Percentiles rank a stretch among this genome's conserved stretches.
phyloP scores from a whole-genome alignment of 768 basidiomycete species.

The Pisolithus sp. region DNA sequence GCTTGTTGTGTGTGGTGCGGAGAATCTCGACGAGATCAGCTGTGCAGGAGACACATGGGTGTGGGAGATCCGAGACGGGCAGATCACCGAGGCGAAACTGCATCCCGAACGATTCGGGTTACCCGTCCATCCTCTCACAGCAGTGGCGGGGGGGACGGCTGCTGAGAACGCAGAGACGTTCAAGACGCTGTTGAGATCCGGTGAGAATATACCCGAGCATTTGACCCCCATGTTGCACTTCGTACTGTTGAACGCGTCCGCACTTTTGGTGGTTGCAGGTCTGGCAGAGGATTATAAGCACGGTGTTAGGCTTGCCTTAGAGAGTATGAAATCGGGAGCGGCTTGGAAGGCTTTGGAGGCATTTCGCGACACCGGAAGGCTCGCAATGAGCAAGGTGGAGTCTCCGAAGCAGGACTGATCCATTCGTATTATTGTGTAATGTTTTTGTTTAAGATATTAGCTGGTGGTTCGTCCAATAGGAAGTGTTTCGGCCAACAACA shows the following conservation, averaged over 20 bases:
- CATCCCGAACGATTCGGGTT: constrained; percentile 78
- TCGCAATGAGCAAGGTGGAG: too few relatives aligned
- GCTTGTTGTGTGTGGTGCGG: constrained; percentile 88
- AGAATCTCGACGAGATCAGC: constrained; percentile 91
- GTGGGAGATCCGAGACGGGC: constrained; percentile 73
- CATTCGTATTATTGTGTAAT: too few relatives aligned
- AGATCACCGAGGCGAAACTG: constrained; percentile 55
- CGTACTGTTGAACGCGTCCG: constrained; percentile 86
- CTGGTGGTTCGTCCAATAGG: too few relatives aligned
- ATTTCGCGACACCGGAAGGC: constrained; percentile 40
- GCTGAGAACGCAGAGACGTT: constrained; percentile 77
- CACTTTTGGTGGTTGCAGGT: constrained; percentile 81
- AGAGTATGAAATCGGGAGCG: constrained; percentile 51
- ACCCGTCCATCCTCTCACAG: constrained; percentile 54
- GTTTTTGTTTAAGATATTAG: too few relatives aligned
- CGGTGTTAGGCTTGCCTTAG: constrained; percentile 62
- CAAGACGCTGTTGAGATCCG: constrained; percentile 53
- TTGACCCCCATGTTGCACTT: constrained; percentile 73
- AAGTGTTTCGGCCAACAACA: too few relatives aligned
- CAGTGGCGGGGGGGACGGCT: constrained; percentile 71
- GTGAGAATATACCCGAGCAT: constrained; percentile 45
- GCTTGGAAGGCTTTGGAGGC: constrained; percentile 53
- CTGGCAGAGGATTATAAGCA: constrained; percentile 61
- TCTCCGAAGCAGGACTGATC: too few relatives aligned
- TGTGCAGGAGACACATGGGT: constrained; percentile 85